Conservation (phyloP, 148 eudicot species). For the Tetragonia tetragonoides region DNA sequence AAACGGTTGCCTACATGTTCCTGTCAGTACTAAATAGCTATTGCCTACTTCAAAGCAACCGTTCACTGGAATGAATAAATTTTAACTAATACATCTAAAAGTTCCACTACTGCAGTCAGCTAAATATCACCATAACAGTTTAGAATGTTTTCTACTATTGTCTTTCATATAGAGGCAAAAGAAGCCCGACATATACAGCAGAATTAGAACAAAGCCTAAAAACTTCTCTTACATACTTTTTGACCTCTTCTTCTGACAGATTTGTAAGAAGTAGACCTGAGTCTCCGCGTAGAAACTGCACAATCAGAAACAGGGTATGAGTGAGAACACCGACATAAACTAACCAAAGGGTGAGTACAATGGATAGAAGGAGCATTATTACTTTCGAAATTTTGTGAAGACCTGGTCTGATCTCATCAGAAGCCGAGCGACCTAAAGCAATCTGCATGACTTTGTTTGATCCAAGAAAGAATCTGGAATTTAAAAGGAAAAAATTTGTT, state of each 20-base stretch:
- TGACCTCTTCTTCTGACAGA: constrained; percentile 69
- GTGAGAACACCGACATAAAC: constrained; percentile 1
- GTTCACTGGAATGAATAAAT: neutral
- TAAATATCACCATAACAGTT: neutral
- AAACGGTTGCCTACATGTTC: neutral
- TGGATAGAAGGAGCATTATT: neutral
- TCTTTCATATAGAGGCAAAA: neutral
- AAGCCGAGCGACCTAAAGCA: constrained; percentile 77
- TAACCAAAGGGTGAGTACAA: neutral
- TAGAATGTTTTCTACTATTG: neutral
- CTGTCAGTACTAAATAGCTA: neutral
- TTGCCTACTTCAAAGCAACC: neutral
- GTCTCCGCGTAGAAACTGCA: constrained; percentile 79
- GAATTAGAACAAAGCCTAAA: neutral
- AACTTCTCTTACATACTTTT: constrained; percentile 44
- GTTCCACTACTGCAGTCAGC: neutral
- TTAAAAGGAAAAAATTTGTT: neutral
- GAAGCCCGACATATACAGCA: neutral
- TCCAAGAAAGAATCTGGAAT: constrained; percentile 82
- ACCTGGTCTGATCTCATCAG: constrained; percentile 72
- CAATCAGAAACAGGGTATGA: neutral
- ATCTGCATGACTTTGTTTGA: constrained; percentile 98
- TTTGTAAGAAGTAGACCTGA: constrained; percentile 75
- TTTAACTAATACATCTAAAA: neutral
- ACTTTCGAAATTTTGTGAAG: constrained; percentile 86